phyloP scores from a whole-genome alignment of 2,329 filamentous ascomycete species.

The Fusarium proliferatum region DNA sequence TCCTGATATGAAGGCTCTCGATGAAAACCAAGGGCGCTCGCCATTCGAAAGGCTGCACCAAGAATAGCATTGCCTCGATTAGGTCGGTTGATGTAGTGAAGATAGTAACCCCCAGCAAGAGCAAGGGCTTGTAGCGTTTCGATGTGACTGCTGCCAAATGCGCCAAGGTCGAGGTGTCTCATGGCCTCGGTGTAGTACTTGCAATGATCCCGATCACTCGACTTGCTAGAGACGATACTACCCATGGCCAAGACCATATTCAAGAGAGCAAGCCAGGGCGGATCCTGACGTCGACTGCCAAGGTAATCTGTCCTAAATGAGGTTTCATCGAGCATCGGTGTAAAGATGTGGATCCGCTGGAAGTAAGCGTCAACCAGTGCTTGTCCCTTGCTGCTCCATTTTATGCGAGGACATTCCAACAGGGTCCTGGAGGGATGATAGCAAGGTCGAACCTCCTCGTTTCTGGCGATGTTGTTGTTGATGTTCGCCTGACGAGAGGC shows the following conservation, averaged over 20 bases:
- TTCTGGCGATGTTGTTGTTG: not conserved
- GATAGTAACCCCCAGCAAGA: not conserved
- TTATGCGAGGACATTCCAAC: not conserved
- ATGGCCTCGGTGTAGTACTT: conserved; percentile 6
- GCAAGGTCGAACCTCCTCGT: not conserved
- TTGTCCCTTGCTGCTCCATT: conserved; percentile 1
- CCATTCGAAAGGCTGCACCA: conserved; percentile 10
- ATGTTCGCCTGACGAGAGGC: not conserved
- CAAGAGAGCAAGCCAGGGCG: conserved; percentile 1
- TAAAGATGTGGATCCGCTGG: conserved; percentile 6
- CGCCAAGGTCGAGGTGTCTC: not conserved
- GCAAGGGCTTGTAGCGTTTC: conserved; percentile 8
- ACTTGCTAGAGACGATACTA: conserved; percentile 1
- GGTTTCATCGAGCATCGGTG: conserved; percentile 1
- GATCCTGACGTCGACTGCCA: not conserved
- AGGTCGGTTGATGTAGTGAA: conserved; percentile 12
- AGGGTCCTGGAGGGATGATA: not conserved
- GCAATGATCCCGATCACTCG: not conserved
- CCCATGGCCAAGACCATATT: conserved; percentile 13
- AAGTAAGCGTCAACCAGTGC: conserved; percentile 7
- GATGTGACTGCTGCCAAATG: conserved; percentile 2
- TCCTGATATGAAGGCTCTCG: not conserved
- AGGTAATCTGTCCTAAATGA: conserved; percentile 1
- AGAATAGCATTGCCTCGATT: conserved; percentile 13
- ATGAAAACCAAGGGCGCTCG: conserved; percentile 6